Conservation (phyloP, 192 early-diverging fungal species). For the Oehlia diaphana region DNA sequence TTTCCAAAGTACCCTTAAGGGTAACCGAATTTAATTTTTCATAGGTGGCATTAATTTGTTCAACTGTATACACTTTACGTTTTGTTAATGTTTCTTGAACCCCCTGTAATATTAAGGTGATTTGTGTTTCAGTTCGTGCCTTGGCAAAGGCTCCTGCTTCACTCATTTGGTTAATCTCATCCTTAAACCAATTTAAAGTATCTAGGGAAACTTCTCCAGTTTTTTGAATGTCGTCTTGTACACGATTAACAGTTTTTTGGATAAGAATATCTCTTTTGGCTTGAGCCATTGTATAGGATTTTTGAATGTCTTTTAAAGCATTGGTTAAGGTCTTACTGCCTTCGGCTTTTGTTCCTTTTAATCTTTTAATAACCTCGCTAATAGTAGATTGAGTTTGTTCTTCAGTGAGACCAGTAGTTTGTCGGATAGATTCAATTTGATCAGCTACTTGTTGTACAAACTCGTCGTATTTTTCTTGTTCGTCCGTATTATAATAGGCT, state of each 20-base stretch:
- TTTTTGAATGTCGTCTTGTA: conserved; percentile 1
- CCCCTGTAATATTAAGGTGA: neutral
- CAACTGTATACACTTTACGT: neutral
- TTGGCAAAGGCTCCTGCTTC: conserved; percentile 1
- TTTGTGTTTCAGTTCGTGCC: conserved; percentile 17
- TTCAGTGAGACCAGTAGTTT: neutral
- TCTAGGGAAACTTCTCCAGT: neutral
- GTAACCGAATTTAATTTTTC: conserved; percentile 7
- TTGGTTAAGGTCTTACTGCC: neutral
- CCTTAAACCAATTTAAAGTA: conserved; percentile 26
- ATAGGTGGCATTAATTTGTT: neutral
- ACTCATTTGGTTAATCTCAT: conserved; percentile 9
- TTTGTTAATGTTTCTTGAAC: conserved; percentile 14
- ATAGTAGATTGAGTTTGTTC: conserved; percentile 4
- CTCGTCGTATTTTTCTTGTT: neutral
- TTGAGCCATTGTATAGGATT: neutral
- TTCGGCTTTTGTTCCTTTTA: neutral
- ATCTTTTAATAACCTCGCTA: neutral
- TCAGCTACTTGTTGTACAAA: neutral
- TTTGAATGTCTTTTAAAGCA: neutral
- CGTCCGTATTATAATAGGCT: neutral
- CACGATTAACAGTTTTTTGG: conserved; percentile 1
- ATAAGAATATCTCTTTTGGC: conserved; percentile 2
- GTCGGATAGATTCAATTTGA: conserved; percentile 1
- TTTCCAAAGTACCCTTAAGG: neutral